Evolutionary conservation across 108 stramenopile species (phyloP).

Genomic region (Asterionellopsis glacialis): DNA sequence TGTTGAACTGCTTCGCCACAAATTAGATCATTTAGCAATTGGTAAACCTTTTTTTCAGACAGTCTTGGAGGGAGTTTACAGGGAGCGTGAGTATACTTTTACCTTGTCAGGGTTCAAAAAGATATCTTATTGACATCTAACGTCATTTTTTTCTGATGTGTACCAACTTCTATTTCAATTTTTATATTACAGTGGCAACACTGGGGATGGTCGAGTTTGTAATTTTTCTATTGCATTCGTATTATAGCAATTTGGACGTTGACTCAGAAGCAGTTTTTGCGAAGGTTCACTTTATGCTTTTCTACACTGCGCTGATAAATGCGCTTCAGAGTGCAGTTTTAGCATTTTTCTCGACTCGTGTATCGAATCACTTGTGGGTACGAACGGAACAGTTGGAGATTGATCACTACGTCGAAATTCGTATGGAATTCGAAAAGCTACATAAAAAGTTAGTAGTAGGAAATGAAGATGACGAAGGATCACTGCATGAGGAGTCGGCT

Average conservation of each 20-base stretch:
- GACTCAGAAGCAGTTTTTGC: slow-evolving; percentile 67
- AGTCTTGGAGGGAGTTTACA: slow-evolving; percentile 70
- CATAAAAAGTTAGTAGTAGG: background rate
- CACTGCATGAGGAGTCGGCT: background rate
- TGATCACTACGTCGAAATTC: slow-evolving; percentile 85
- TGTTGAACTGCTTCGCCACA: slow-evolving; percentile 63
- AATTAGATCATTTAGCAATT: slow-evolving; percentile 53
- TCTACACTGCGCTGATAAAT: slow-evolving; percentile 84
- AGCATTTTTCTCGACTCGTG: slow-evolving; percentile 41
- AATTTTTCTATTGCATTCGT: slow-evolving; percentile 60
- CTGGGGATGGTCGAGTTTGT: slow-evolving; percentile 72
- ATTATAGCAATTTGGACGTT: slow-evolving; percentile 40
- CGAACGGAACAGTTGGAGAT: slow-evolving; percentile 78
- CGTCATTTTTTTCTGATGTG: slow-evolving; percentile 3
- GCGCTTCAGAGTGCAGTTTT: slow-evolving; percentile 66
- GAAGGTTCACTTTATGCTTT: slow-evolving; percentile 86
- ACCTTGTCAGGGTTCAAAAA: background rate
- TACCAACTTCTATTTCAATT: background rate
- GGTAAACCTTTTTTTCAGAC: slow-evolving; percentile 62
- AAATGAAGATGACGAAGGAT: background rate
- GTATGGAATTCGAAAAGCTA: slow-evolving; percentile 75
- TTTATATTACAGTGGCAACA: slow-evolving; percentile 39
- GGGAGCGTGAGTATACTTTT: slow-evolving; percentile 56
- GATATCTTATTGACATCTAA: background rate
- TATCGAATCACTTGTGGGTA: slow-evolving; percentile 64